Evolutionary conservation across 805 yeast genomes (phyloP), one percentile per base, ranked within the genome.

Genomic region (Ogataea populi-albae): DNA sequence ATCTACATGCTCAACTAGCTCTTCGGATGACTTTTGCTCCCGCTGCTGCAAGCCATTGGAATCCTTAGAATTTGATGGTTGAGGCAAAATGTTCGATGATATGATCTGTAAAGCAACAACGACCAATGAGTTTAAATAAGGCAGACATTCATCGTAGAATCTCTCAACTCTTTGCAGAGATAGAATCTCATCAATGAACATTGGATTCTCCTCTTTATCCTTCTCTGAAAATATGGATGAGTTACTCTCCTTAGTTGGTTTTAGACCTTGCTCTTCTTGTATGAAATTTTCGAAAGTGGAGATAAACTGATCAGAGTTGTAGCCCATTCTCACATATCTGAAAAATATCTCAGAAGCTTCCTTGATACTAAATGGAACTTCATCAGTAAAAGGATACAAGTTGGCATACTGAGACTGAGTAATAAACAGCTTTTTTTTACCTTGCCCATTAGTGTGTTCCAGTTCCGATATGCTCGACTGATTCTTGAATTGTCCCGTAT

Each of bases 341-440:
- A 72, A 68, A 42, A 86, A 73, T 6, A 91, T 71, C 10, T 73
- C 73, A 17, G 86, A 71, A 0, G 96, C 96, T 55, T 91, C 96
- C 30, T 72, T 66, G 19, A 89, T 78, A 42, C 95, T 87, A 25
- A 63, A 70, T 0, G 97, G 97, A 0, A 79, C 77, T 4, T 55
- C 65, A 12, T 46, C 32, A 3, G 38, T 26, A 11, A 46, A 45
- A 4, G 66, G 64, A 35, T 57, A 56, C 21, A 61, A 45, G 34
- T 61, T 61, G 3, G 61, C 66, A 35, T 37, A 59, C 32, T 47
- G 49, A 1, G 60, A 59, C 35, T 55, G 61, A 8, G 64, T 57
- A 15, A 57, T 45, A 35, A 56, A 62, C 41, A 57, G 40, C 33
- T 51, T 61, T 40, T 58, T 61, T 19, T 52, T 57, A 6, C 49